Evolutionary conservation across 352 stramenopile species (phyloP), one percentile per base, ranked within the genome.

Genomic region (Phytophthora ramorum): DNA sequence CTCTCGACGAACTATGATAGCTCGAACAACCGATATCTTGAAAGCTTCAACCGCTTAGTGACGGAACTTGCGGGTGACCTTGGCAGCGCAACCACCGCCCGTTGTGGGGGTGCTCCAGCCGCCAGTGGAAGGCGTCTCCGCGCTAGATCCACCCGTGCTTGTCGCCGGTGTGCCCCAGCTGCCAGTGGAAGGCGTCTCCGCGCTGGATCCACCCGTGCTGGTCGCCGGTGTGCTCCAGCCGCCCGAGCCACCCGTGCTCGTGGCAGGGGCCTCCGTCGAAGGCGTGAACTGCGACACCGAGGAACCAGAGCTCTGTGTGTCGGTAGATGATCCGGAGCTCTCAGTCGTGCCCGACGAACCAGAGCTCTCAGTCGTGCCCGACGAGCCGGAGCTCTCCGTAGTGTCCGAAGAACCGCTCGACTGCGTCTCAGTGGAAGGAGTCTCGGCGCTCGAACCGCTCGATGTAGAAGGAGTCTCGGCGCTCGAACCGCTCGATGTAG

Each of bases 31-130:
- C 40, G 19, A 47, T 22, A 26, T 12, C n/a, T 8, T 26, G 40
- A 47, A 47, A n/a, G n/a, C 40, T 14, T 28, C 40, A 12, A 56
- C 35, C 34, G 38, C 58, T 67, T 63, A 72, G n/a, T 63, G 45
- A 63, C 64, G 64, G 20, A 72, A 57, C 50, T 72, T 72, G 45
- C 64, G 64, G 16, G 63, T 28, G 17, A 35, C 4, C 20, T 50
- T 54, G 8, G 17, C 63, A 58, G 35, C 63, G 12, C 63, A 71
- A 16, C 63, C 63, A 16, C 56, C 50, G 16, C 43, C 50, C 30
- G 35, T n/a, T 13, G 58, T 13, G 55, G 55, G 8, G 44, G 43
- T 24, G 30, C n/a, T 1, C 46, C 57, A 63, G 20, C 45, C 34
- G 7, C 46, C 56, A 12, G 56, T 56, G 10, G 44, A 47, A 4